Evolutionary conservation across 495 filamentous ascomycete genomes (phyloP).

Genomic region (Peziza echinospora): DNA sequence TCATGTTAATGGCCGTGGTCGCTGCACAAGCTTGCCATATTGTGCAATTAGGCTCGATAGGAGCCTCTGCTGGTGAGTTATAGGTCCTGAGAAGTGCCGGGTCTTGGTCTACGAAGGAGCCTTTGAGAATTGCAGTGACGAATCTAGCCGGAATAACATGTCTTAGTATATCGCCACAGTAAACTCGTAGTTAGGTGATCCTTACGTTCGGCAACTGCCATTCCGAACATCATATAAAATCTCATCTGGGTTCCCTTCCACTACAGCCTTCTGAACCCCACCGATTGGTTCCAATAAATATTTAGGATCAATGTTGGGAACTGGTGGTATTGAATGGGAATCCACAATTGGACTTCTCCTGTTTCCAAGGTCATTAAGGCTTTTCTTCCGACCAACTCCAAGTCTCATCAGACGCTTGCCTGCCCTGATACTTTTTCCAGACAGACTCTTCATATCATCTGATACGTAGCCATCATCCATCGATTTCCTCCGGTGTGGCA

Average conservation of each 20-base stretch:
- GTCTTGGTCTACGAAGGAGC: slow-evolving; percentile 40
- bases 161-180: too few species aligned
- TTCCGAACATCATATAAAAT: slow-evolving; percentile 63
- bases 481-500: slow-evolving; percentile 7
- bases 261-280: too few species aligned
- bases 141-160: slow-evolving; percentile 20
- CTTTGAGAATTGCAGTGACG: slow-evolving; percentile 84
- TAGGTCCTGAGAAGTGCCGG: slow-evolving; percentile 73
- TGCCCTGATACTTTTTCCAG: background rate
- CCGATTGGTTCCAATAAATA: background rate
- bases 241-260: slow-evolving; percentile 22
- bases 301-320: background rate
- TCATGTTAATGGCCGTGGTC: slow-evolving; percentile 69
- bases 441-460: background rate
- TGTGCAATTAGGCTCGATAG: slow-evolving; percentile 71
- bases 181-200: slow-evolving; percentile 67
- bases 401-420: background rate
- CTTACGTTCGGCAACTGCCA: slow-evolving; percentile 77
- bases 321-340: background rate
- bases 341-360: background rate
- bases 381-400: too few species aligned
- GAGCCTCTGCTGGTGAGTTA: slow-evolving; percentile 74
- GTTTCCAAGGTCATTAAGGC: background rate
- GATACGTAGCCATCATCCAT: slow-evolving; percentile 2
- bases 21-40: slow-evolving; percentile 94